phyloP scores from a whole-genome alignment of 345 rosid genomes.

The Bretschneidera sinensis region DNA sequence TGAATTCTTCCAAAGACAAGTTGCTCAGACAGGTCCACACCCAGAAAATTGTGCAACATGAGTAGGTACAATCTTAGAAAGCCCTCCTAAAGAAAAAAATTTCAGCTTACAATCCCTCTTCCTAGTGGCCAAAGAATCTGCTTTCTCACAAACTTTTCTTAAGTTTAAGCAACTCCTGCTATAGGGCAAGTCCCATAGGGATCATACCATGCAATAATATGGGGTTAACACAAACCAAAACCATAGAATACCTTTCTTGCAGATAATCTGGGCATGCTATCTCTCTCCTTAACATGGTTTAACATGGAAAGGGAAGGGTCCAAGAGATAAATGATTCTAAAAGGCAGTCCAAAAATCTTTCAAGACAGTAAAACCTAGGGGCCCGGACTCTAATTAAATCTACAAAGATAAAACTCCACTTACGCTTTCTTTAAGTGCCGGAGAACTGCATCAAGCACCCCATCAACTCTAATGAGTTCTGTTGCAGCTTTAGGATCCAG shows the following conservation, averaged over 20 bases:
- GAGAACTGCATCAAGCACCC: constrained; percentile 70
- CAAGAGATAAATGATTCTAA: background rate
- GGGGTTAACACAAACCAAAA: too few relatives aligned
- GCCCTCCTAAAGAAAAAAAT: too few relatives aligned
- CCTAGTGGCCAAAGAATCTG: too few relatives aligned
- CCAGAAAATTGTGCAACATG: too few relatives aligned
- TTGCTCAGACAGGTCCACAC: too few relatives aligned
- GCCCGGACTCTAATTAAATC: background rate
- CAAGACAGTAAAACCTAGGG: background rate
- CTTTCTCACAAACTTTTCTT: too few relatives aligned
- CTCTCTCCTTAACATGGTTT: background rate
- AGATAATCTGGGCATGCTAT: background rate
- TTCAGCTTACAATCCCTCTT: too few relatives aligned
- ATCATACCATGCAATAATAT: too few relatives aligned
- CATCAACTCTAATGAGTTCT: constrained; percentile 71
- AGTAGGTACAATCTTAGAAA: too few relatives aligned
- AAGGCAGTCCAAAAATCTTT: background rate
- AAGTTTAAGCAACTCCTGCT: too few relatives aligned
- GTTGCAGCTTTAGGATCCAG: constrained; percentile 85
- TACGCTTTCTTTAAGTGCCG: constrained; percentile 80
- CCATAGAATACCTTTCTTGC: background rate
- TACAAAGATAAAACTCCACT: constrained; percentile 29
- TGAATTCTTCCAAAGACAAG: too few relatives aligned
- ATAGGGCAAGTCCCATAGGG: too few relatives aligned
- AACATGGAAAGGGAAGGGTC: background rate